Evolutionary conservation across 106 monocot genomes (phyloP).

Genomic region (Ottelia alismoides): DNA sequence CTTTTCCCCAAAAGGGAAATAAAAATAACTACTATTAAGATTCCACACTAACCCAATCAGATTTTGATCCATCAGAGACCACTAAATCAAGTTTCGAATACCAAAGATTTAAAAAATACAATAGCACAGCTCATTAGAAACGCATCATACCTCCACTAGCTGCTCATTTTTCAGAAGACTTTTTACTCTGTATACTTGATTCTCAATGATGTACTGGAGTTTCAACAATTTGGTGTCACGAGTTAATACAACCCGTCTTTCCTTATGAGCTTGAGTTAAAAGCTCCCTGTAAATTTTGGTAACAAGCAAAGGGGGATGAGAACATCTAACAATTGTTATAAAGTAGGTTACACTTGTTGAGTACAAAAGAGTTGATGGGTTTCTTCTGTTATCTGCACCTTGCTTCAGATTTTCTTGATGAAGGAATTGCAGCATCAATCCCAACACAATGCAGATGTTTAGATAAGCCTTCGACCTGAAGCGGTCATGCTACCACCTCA

Average conservation of each 20-base stretch:
- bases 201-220: slow-evolving; percentile 53
- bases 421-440: slow-evolving; percentile 85
- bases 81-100: too few species aligned
- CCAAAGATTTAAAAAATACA: too few species aligned
- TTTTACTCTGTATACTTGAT: slow-evolving; percentile 85
- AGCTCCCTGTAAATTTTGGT: slow-evolving; percentile 33
- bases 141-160: slow-evolving; percentile 84
- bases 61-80: too few species aligned
- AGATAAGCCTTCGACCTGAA: slow-evolving; percentile 85
- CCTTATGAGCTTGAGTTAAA: slow-evolving; percentile 78
- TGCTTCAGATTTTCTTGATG: slow-evolving; percentile 66
- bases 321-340: background rate
- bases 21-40: too few species aligned
- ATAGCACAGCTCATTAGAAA: too few species aligned
- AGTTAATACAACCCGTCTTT: slow-evolving; percentile 76
- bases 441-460: slow-evolving; percentile 91
- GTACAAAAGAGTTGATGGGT: background rate
- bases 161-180: slow-evolving; percentile 91
- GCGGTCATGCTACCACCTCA: too few species aligned
- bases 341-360: background rate
- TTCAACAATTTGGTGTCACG: slow-evolving; percentile 80
- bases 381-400: slow-evolving; percentile 27
- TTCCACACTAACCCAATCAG: too few species aligned
- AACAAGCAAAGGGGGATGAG: background rate
- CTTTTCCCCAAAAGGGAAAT: too few species aligned